A percentile compares a stretch with the other conserved stretches of the same genome.
phyloP scores from a whole-genome alignment of 768 basidiomycete genomes.

The Collybia nuda region DNA sequence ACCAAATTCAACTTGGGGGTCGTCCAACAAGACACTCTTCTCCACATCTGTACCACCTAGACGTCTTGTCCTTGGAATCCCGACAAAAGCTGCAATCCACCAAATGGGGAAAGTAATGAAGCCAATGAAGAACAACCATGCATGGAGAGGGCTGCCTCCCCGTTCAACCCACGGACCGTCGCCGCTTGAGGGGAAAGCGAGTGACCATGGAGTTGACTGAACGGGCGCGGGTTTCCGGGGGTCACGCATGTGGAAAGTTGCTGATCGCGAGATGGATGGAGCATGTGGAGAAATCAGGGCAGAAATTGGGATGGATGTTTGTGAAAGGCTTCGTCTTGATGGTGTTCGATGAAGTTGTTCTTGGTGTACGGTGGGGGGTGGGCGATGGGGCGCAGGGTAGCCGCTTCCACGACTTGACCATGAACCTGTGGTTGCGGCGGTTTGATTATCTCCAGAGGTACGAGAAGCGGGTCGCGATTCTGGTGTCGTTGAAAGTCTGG shows the following conservation, averaged over 20 bases:
- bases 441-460: constrained; percentile 28
- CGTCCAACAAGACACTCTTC: constrained; percentile 73
- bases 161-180: constrained; percentile 41
- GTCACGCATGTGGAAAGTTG: constrained; percentile 79
- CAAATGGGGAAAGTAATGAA: constrained; percentile 69
- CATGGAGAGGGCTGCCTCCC: constrained; percentile 63
- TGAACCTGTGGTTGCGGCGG: constrained; percentile 45
- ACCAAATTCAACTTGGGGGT: constrained; percentile 81
- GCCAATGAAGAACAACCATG: constrained; percentile 78
- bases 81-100: constrained; percentile 53
- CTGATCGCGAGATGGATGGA: constrained; percentile 61
- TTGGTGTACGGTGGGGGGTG: constrained; percentile 19
- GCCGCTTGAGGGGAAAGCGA: constrained; percentile 41
- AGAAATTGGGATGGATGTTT: constrained; percentile 76
- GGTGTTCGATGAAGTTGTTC: constrained; percentile 25
- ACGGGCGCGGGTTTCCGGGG: constrained; percentile 64
- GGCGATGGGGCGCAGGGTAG: constrained; percentile 18
- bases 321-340: constrained; percentile 60
- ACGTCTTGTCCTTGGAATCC: constrained; percentile 61
- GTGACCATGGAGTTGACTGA: constrained; percentile 61
- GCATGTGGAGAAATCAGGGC: constrained; percentile 79
- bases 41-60: constrained; percentile 57
- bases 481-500: constrained; percentile 48
- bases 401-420: constrained; percentile 39
- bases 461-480: constrained; percentile 37